A percentile compares a stretch with the other conserved stretches of the same genome.
Conservation (phyloP, 2,329 filamentous ascomycete species). For the Tolypocladium cylindrosporum region DNA sequence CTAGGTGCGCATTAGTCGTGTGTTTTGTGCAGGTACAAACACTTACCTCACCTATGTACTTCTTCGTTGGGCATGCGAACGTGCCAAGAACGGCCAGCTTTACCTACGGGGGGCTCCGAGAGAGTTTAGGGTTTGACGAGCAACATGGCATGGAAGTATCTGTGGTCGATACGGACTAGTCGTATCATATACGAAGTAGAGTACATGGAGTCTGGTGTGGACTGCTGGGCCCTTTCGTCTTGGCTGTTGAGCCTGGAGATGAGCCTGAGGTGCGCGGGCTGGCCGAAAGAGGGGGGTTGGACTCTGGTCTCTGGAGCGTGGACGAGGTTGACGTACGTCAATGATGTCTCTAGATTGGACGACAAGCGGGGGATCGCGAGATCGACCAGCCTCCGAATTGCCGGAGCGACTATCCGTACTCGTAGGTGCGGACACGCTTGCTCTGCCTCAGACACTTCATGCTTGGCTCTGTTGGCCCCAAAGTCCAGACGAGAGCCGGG, state of each 20-base stretch:
- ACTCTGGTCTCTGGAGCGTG: neutral
- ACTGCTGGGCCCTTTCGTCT: neutral
- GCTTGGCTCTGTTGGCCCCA: too few species aligned
- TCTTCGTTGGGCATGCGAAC: neutral
- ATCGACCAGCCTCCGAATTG: neutral
- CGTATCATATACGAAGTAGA: neutral
- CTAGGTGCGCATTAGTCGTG: neutral
- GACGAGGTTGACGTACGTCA: neutral
- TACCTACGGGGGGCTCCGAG: neutral
- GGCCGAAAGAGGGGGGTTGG: too few species aligned
- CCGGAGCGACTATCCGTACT: too few species aligned
- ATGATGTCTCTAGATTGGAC: neutral
- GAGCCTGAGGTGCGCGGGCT: too few species aligned
- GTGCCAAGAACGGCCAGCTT: neutral
- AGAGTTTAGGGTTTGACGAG: neutral
- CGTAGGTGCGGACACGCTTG: neutral
- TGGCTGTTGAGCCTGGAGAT: neutral
- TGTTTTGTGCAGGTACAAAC: neutral
- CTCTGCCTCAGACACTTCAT: neutral
- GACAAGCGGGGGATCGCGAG: neutral
- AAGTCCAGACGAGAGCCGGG: neutral
- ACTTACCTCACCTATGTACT: neutral
- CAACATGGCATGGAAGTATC: neutral
- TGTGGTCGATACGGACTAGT: neutral
- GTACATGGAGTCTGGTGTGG: neutral